Conservation (phyloP, 2,329 filamentous ascomycete genomes). For the Myriangium duriaei region DNA sequence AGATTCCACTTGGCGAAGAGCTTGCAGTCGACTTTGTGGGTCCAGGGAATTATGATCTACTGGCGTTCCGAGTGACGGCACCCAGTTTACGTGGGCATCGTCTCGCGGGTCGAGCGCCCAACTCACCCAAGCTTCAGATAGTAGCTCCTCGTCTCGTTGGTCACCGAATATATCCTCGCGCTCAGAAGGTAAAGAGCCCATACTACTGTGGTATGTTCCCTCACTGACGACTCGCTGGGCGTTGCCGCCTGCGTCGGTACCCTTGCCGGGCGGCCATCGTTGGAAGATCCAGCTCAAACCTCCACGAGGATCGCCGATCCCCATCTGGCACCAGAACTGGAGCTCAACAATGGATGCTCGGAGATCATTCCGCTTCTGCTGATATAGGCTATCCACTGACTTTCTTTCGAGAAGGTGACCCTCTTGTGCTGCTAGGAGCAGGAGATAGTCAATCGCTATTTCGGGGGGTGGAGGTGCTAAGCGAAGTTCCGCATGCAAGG, state of each 20-base stretch:
- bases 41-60: background rate
- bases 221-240: constrained; percentile 68
- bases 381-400: constrained; percentile 58
- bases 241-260: constrained; percentile 54
- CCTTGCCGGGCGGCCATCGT: constrained; percentile 59
- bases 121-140: constrained; percentile 52
- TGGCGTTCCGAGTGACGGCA: background rate
- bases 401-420: constrained; percentile 64
- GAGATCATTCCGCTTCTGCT: constrained; percentile 57
- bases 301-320: constrained; percentile 74
- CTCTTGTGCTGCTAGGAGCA: constrained; percentile 75
- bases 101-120: constrained; percentile 42
- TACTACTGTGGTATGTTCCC: constrained; percentile 61
- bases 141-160: constrained; percentile 44
- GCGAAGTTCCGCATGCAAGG: constrained; percentile 73
- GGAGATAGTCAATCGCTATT: constrained; percentile 64
- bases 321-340: constrained; percentile 95
- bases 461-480: constrained; percentile 54
- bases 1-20: constrained; percentile 40
- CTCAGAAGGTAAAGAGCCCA: constrained; percentile 52
- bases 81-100: constrained; percentile 11
- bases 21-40: constrained; percentile 9
- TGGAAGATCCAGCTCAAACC: constrained; percentile 84
- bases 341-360: constrained; percentile 72
- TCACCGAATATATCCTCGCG: constrained; percentile 24